phyloP scores from a whole-genome alignment of 768 basidiomycete species.

The Russula virescens region DNA sequence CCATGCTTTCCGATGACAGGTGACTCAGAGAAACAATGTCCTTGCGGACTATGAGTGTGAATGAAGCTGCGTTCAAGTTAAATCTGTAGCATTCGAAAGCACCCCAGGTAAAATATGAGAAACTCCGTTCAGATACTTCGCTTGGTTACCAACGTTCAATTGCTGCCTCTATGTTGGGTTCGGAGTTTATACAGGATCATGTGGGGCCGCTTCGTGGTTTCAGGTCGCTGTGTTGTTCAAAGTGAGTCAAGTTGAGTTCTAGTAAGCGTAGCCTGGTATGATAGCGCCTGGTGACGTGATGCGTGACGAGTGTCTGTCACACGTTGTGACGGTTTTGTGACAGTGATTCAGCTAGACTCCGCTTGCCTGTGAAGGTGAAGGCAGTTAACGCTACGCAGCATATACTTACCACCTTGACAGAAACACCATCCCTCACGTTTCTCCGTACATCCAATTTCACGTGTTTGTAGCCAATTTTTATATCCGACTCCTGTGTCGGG shows the following conservation, averaged over 20 bases:
- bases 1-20: too few relatives aligned
- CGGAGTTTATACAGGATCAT: too few relatives aligned
- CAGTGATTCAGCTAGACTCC: neutral
- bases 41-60: neutral
- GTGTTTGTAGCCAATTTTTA: neutral
- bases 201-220: too few relatives aligned
- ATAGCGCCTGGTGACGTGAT: neutral
- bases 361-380: neutral
- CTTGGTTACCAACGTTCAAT: too few relatives aligned
- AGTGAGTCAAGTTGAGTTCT: too few relatives aligned
- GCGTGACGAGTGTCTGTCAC: neutral
- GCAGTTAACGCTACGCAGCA: neutral
- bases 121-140: neutral
- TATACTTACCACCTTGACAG: too few relatives aligned
- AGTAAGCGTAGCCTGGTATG: too few relatives aligned
- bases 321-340: too few relatives aligned
- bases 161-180: too few relatives aligned
- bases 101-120: too few relatives aligned
- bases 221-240: too few relatives aligned
- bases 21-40: neutral
- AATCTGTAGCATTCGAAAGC: too few relatives aligned
- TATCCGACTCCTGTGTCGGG: neutral
- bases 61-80: neutral
- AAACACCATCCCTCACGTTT: neutral
- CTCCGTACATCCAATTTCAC: neutral